Evolutionary conservation across 2,329 filamentous ascomycete genomes (phyloP).

Genomic region (Cadophora luteo-olivacea): DNA sequence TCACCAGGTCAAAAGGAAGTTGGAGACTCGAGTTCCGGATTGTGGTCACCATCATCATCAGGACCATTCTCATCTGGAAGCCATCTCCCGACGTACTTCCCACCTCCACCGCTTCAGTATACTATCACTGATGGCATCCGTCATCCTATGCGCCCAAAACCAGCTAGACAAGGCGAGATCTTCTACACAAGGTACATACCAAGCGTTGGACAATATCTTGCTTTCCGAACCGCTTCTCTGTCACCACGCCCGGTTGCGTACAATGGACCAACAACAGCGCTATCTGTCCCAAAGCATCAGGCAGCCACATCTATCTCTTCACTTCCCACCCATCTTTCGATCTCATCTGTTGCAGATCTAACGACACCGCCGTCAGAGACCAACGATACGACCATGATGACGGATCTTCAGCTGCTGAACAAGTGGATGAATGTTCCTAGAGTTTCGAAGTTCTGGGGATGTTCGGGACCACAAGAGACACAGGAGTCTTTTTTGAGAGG

Average conservation of each 20-base stretch:
- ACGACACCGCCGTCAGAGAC: conserved; percentile 49
- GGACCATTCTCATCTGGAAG: conserved; percentile 83
- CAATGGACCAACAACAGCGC: conserved; percentile 58
- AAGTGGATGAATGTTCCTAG: conserved; percentile 89
- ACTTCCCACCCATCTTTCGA: conserved; percentile 43
- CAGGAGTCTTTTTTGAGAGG: conserved; percentile 73
- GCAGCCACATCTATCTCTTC: conserved; percentile 40
- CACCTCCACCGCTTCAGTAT: conserved; percentile 82
- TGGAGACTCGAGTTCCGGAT: conserved; percentile 45
- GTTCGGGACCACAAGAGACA: conserved; percentile 58
- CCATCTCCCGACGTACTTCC: conserved; percentile 90
- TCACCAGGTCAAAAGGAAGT: conserved; percentile 41
- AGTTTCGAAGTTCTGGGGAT: conserved; percentile 86
- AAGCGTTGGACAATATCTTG: conserved; percentile 82
- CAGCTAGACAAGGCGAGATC: conserved; percentile 86
- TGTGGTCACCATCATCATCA: conserved; percentile 48
- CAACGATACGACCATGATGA: conserved; percentile 45
- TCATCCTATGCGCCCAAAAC: conserved; percentile 87
- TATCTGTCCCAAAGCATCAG: conserved; percentile 40
- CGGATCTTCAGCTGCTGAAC: conserved; percentile 74
- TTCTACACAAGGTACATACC: conserved; percentile 91
- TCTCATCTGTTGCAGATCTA: conserved; percentile 46
- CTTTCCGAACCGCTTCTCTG: conserved; percentile 82
- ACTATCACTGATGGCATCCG: conserved; percentile 78
- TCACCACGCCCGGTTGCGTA: conserved; percentile 69